Evolutionary conservation across 2,329 filamentous ascomycete species (phyloP), one percentile per base, ranked within the genome.

Genomic region (Endocalyx cinctus): DNA sequence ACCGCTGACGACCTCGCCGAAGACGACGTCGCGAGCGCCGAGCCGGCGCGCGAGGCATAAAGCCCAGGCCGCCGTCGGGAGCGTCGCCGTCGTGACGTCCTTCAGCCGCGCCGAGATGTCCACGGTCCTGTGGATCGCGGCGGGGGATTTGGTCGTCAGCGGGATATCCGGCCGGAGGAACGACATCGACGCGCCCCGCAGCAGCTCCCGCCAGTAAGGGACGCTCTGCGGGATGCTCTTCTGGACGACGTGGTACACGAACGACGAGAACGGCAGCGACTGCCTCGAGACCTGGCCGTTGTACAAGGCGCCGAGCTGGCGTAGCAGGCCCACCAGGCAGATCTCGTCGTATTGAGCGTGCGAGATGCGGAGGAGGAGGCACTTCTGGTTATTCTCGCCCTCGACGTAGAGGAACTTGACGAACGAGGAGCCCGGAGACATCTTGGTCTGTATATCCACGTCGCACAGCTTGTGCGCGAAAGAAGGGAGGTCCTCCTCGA

Each of bases 291-390:
- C 42, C 25, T 45, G 41, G 23, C 46, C 54, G 17, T 62, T 50
- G 39, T 64, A 79, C 5, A 80, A 61, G 0, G 67, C 64, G 4
- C 72, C 73, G 25, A 84, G 69, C 47, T 82, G 76, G 13, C 66
- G 66, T 37, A 83, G 69, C 14, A 83, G 67, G n/a, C 69, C 60
- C 0, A 77, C 73, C 7, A 84, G 66, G 43, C 74, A 83, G 15
- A 84, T 77, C 42, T 80, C 80, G 43, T 84, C 80, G 49, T 83
- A 84, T 45, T 84, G 79, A 1, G 79, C 75, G 52, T 84, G 80
- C 0, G 79, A 83, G 35, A 84, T 70, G 35, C 79, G 72, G 51
- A 82, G 69, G 38, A 73, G 60, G 11, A 83, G 70, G 29, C 60
- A 66, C 20, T 58, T 63, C 18, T 51, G 43, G 19, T 41, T 47